Conservation (phyloP, 441 rosid species). For the Populus tomentosa region DNA sequence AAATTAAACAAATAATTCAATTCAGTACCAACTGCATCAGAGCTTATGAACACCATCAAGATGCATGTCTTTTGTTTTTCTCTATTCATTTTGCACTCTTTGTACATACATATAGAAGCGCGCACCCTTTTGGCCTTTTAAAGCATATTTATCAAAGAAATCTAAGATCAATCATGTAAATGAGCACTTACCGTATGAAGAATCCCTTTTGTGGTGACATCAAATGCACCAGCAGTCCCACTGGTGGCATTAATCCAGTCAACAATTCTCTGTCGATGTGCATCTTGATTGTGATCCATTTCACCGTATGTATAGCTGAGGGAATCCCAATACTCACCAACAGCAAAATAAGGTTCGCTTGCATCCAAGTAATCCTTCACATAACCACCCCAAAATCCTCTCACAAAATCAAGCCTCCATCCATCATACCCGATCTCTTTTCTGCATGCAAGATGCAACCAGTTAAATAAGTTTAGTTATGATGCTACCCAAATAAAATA, state of each 20-base stretch:
- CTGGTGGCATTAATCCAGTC: constrained; percentile 86
- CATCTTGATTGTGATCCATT: constrained; percentile 93
- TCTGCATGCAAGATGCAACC: constrained; percentile 38
- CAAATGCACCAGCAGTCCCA: constrained; percentile 93
- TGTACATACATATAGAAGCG: neutral
- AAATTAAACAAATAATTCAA: neutral
- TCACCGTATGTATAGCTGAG: constrained; percentile 76
- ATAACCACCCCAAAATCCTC: constrained; percentile 99
- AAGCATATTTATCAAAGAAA: neutral
- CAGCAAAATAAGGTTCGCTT: constrained; percentile 78
- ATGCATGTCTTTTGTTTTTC: neutral
- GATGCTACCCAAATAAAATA: neutral
- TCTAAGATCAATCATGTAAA: neutral
- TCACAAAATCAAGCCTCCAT: constrained; percentile 97
- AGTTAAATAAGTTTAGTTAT: constrained; percentile 10
- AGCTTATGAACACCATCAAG: neutral
- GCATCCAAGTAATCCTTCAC: constrained; percentile 92
- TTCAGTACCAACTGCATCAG: neutral
- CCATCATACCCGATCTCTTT: constrained; percentile 95
- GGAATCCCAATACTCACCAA: constrained; percentile 98
- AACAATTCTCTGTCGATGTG: constrained; percentile 90
- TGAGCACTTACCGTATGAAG: constrained; percentile 65
- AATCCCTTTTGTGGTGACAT: constrained; percentile 96
- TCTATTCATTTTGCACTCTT: neutral
- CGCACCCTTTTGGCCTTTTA: neutral